Percentiles rank a stretch among this genome's conserved stretches.
Conservation (phyloP, 169 alveolate genomes). For the Plasmodium coatneyi region DNA sequence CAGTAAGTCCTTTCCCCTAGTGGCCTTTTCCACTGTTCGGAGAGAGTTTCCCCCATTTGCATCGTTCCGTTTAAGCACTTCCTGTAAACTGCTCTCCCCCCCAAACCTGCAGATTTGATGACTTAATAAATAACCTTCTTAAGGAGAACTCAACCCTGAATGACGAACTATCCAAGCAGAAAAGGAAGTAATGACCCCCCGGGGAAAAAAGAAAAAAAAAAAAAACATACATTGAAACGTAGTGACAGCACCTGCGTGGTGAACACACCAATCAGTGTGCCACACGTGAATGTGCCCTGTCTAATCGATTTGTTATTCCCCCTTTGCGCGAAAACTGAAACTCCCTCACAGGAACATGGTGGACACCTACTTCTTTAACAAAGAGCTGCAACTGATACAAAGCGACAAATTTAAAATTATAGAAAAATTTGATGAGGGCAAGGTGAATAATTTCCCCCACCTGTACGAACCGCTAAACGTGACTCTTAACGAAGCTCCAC, state of each 20-base stretch:
- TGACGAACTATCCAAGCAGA: slow-evolving; percentile 49
- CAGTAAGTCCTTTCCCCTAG: slow-evolving; percentile 18
- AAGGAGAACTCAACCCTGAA: slow-evolving; percentile 41
- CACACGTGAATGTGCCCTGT: not conserved
- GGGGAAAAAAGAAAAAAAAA: not conserved
- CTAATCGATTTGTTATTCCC: not conserved
- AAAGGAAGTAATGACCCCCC: slow-evolving; percentile 30
- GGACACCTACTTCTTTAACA: slow-evolving; percentile 37
- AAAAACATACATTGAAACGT: not conserved
- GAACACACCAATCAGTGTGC: not conserved
- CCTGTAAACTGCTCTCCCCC: not conserved
- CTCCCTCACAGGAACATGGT: slow-evolving; percentile 35
- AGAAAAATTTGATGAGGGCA: slow-evolving; percentile 49
- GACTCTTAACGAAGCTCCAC: slow-evolving; percentile 20
- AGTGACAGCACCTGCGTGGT: not conserved
- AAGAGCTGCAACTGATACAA: slow-evolving; percentile 42
- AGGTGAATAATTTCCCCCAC: slow-evolving; percentile 46
- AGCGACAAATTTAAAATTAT: slow-evolving; percentile 62
- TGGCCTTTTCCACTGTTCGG: not conserved
- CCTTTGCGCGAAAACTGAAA: not conserved
- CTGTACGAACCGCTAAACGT: slow-evolving; percentile 43
- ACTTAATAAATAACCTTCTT: slow-evolving; percentile 44
- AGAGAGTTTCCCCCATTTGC: not conserved
- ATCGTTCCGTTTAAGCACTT: not conserved
- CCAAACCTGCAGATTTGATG: slow-evolving; percentile 33